Evolutionary conservation across 208 protist species (phyloP).

Genomic region (Trypanosoma platydactyli): DNA sequence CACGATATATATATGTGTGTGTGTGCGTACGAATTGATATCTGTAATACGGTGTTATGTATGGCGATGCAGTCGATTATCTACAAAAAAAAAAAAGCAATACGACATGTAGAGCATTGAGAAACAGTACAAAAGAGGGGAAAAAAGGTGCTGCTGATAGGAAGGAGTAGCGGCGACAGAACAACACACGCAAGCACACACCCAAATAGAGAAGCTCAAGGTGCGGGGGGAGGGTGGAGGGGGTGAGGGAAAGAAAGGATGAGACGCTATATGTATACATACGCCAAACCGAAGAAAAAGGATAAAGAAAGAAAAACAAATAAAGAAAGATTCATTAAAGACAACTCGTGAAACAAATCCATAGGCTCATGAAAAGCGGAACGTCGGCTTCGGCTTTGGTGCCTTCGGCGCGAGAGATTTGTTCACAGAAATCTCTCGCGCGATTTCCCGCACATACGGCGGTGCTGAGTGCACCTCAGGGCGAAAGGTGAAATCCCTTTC

Average conservation of each 20-base stretch:
- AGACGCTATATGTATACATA: neutral
- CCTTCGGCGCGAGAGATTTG: slow-evolving; percentile 8
- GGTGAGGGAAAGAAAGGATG: slow-evolving; percentile 23
- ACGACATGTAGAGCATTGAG: no score
- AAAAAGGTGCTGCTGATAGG: no score
- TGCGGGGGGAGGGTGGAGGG: no score
- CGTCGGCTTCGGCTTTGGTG: neutral
- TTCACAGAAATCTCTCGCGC: slow-evolving; percentile 23
- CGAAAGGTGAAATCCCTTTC: slow-evolving; percentile 22
- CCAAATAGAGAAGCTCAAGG: no score
- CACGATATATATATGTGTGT: slow-evolving; percentile 12
- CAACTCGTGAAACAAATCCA: no score
- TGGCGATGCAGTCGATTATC: no score
- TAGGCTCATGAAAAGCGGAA: slow-evolving; percentile 12
- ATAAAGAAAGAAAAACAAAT: slow-evolving; percentile 24
- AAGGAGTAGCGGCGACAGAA: no score
- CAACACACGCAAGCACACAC: no score
- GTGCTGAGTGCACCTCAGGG: slow-evolving; percentile 22
- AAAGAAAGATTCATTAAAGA: slow-evolving; percentile 17
- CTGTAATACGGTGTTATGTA: no score
- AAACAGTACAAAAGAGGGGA: no score
- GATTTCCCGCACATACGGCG: slow-evolving; percentile 24
- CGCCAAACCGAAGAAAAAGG: neutral
- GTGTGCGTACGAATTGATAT: neutral
- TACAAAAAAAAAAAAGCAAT: no score